Evolutionary conservation across 768 basidiomycete genomes (phyloP).

Genomic region (Mrakia hoshinonis): DNA sequence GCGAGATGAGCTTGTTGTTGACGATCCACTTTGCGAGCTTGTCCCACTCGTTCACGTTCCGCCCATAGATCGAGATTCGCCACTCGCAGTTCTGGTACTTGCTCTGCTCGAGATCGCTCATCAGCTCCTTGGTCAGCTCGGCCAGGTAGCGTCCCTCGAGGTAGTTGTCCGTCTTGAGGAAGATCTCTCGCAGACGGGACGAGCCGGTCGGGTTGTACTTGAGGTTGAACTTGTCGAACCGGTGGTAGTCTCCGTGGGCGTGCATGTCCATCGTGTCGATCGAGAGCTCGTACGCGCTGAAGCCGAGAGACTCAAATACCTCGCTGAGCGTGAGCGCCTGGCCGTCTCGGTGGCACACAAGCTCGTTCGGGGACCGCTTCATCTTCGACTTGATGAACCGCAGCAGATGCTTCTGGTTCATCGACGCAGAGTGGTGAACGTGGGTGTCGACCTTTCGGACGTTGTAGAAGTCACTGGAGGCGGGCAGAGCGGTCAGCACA

Average conservation of each 20-base stretch:
- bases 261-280: conserved; percentile 99
- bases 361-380: conserved; percentile 76
- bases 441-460: conserved; percentile 97
- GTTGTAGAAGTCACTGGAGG: conserved; percentile 90
- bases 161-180: conserved; percentile 94
- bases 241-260: conserved; percentile 30
- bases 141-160: conserved; percentile 88
- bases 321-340: conserved; percentile 76
- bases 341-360: conserved; percentile 91
- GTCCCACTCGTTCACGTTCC: conserved; percentile 80
- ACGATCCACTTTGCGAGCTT: conserved; percentile 96
- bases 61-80: conserved; percentile 91
- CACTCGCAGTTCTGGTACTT: conserved; percentile 99
- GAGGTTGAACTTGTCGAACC: conserved; percentile 66
- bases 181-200: conserved; percentile 87
- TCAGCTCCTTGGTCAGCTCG: conserved; percentile 88
- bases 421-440: conserved; percentile 95
- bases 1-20: conserved; percentile 82
- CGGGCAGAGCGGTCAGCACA: neutral
- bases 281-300: conserved; percentile 93
- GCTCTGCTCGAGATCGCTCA: conserved; percentile 94
- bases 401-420: conserved; percentile 98
- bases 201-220: conserved; percentile 95
- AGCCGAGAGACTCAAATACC: conserved; percentile 90
- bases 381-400: conserved; percentile 99